Conservation (phyloP, 768 basidiomycete genomes). For the Pulveroboletus ravenelii region DNA sequence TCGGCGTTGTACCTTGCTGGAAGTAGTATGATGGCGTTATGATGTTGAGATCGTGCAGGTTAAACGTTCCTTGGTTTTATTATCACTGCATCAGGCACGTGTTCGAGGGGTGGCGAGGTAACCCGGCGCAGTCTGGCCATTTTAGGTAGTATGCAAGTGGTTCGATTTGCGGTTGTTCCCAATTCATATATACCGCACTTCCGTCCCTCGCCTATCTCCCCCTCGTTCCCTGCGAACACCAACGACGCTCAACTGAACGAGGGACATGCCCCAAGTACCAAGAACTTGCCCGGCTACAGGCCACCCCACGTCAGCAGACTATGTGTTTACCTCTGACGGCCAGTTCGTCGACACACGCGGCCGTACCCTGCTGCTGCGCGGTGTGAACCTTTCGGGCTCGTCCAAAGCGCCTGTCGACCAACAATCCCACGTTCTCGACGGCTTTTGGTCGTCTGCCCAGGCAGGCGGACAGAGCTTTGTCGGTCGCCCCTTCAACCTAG, state of each 20-base stretch:
- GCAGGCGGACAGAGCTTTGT: slow-evolving; percentile 65
- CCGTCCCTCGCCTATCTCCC: neutral
- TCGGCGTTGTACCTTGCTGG: no score
- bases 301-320: slow-evolving; percentile 23
- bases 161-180: slow-evolving; percentile 13
- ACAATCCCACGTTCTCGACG: slow-evolving; percentile 63
- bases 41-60: no score
- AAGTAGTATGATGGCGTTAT: no score
- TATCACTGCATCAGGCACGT: no score
- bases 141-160: slow-evolving; percentile 14
- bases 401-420: slow-evolving; percentile 76
- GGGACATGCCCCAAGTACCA: slow-evolving; percentile 18
- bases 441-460: slow-evolving; percentile 81
- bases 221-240: neutral
- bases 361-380: slow-evolving; percentile 78
- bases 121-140: neutral
- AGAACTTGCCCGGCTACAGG: slow-evolving; percentile 18
- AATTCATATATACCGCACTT: neutral
- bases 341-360: slow-evolving; percentile 73
- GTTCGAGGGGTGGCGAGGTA: no score
- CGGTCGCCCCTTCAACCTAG: slow-evolving; percentile 74
- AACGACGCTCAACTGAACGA: slow-evolving; percentile 1
- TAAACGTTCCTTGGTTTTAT: no score
- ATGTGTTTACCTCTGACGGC: slow-evolving; percentile 61
- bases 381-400: slow-evolving; percentile 91